Evolutionary conservation across 352 stramenopile genomes (phyloP), one percentile per base, ranked within the genome.

Genomic region (Phytopythium kandeliae): DNA sequence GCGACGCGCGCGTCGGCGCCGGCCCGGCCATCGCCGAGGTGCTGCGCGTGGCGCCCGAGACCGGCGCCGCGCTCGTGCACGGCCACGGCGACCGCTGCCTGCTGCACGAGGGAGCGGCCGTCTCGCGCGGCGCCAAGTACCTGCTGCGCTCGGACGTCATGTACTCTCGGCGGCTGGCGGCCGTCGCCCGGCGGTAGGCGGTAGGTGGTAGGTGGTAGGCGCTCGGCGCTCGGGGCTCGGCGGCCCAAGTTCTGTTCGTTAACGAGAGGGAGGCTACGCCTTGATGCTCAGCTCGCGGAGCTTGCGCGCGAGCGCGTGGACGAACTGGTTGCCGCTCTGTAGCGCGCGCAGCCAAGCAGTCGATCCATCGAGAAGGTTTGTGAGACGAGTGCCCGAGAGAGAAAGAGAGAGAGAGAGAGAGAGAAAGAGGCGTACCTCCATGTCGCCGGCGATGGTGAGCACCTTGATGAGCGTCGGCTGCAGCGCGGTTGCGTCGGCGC

Each of bases 81-180:
- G 78, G 78, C 42, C 81, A 90, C 42, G 78, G 75, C 22, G 82
- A 92, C 40, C 71, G 65, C 5, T 90, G 78, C 58, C 60, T 92
- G 57, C 63, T 89, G 40, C 81, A 92, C 55, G 81, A 92, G 69
- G 81, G 81, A 19, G 74, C 78, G 8, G 54, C 74, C 17, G 75
- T 90, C 22, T 77, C 69, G 13, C 54, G 56, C 30, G 78, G 81
- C 45, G 73, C 57, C 12, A 92, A 92, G 55, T 90, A 90, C 49
- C 50, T 92, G 13, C 56, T 90, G 13, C 79, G 82, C 21, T 84
- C 78, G 0, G 81, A 92, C 67, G 74, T 92, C 63, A 92, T 92
- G 81, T 92, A 90, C 63, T 74, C 40, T 21, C 15, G 71, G 28
- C 55, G 24, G 35, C 35, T n/a, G n/a, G n/a, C n/a, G n/a, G n/a